A percentile compares a stretch with the other conserved stretches of the same genome.
phyloP scores from a whole-genome alignment of 495 filamentous ascomycete genomes.

The Elaphomyces granulatus region DNA sequence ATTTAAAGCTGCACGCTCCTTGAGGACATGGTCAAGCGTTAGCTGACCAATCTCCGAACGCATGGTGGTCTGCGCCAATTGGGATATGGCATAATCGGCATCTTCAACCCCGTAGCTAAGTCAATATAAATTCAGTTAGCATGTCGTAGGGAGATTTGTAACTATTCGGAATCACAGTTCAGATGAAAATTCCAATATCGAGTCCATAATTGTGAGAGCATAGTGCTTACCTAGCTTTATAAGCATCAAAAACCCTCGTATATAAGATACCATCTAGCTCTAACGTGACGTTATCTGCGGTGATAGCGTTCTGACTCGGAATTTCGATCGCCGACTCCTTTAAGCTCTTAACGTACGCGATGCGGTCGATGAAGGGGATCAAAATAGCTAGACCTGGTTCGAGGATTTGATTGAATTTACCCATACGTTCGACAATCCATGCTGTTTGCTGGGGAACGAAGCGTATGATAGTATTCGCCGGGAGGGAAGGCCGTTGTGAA shows the following conservation, averaged over 20 bases:
- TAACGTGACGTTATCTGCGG: conserved; percentile 92
- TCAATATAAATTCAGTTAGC: neutral
- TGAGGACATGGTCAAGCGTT: conserved; percentile 90
- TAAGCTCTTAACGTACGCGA: conserved; percentile 93
- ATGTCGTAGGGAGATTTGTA: too few relatives aligned
- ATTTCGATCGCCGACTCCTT: conserved; percentile 96
- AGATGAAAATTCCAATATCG: too few relatives aligned
- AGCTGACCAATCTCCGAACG: conserved; percentile 94
- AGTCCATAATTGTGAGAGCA: too few relatives aligned
- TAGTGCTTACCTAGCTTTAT: conserved; percentile 66
- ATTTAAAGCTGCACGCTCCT: conserved; percentile 90
- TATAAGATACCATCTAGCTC: conserved; percentile 94
- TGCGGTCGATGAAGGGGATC: conserved; percentile 83
- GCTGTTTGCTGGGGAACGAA: conserved; percentile 98
- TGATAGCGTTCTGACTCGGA: conserved; percentile 90
- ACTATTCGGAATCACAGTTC: too few relatives aligned
- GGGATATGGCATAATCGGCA: conserved; percentile 95
- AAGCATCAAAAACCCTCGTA: conserved; percentile 90
- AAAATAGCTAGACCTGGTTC: conserved; percentile 83
- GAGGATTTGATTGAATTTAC: conserved; percentile 83
- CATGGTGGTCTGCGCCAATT: conserved; percentile 98
- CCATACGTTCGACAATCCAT: conserved; percentile 99
- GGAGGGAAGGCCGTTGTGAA: conserved; percentile 49
- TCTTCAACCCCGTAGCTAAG: conserved; percentile 92
- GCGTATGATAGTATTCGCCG: conserved; percentile 86